These are phyloP conservation scores for Aspergillus sclerotiicarbonarius DNA, from an alignment of 495 filamentous ascomycete species.

Conservation along the genomic window DNA sequence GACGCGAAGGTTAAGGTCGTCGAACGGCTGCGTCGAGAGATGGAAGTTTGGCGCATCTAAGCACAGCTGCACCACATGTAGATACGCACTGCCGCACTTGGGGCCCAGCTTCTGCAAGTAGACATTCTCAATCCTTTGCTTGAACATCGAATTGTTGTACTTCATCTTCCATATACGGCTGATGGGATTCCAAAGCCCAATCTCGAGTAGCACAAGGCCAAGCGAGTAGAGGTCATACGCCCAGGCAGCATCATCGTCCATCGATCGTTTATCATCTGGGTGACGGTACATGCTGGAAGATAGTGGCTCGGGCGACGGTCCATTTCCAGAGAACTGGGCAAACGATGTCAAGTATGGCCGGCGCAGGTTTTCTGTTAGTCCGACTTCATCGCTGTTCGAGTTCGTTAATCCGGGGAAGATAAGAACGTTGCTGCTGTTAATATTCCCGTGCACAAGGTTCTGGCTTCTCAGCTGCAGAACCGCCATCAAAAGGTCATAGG, in stretches of 20 bases:
- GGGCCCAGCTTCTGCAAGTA: constrained; percentile 65
- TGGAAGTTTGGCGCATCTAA: constrained; percentile 69
- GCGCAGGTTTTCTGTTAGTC: constrained; percentile 57
- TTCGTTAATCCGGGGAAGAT: constrained; percentile 61
- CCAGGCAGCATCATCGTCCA: constrained; percentile 49
- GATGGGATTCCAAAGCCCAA: constrained; percentile 85
- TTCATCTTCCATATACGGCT: constrained; percentile 65
- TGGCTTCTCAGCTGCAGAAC: constrained; percentile 73
- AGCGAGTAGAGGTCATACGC: constrained; percentile 83
- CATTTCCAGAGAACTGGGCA: constrained; percentile 73
- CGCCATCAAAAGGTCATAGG: constrained; percentile 73
- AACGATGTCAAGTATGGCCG: constrained; percentile 77
- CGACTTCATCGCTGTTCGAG: constrained; percentile 39
- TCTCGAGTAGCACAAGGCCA: constrained; percentile 78
- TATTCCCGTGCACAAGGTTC: constrained; percentile 74
- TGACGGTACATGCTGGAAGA: constrained; percentile 72
- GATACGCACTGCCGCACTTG: constrained; percentile 75
- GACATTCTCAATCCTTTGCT: constrained; percentile 57
- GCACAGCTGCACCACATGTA: constrained; percentile 76
- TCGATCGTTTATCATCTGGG: constrained; percentile 65
- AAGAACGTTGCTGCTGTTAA: constrained; percentile 76
- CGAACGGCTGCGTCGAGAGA: constrained; percentile 55
- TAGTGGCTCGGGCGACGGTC: constrained; percentile 48
- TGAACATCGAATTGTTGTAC: constrained; percentile 63
- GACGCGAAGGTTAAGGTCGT: constrained; percentile 41